Percentiles rank a stretch among this genome's conserved stretches.
These are phyloP conservation scores for Chaetomidium leptoderma DNA, from an alignment of 495 filamentous ascomycete species.

Conservation along the genomic window DNA sequence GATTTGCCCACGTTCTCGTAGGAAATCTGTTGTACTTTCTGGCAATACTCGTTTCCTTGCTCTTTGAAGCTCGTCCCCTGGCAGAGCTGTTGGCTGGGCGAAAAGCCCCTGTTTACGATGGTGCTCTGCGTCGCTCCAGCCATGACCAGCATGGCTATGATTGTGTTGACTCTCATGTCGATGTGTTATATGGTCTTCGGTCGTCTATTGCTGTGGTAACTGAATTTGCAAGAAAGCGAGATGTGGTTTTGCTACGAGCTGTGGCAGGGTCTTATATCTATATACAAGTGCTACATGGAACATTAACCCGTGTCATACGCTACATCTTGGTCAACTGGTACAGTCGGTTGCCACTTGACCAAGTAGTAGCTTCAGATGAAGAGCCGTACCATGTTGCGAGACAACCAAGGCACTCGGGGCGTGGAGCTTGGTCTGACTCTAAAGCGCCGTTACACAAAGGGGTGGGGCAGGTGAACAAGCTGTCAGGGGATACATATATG, in stretches of 20 bases:
- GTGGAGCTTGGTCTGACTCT: no score
- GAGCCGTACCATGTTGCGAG: neutral
- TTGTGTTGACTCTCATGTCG: slow-evolving; percentile 4
- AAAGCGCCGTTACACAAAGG: no score
- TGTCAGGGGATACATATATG: neutral
- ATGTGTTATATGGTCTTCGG: neutral
- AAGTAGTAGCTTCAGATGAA: neutral
- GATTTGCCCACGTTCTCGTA: slow-evolving; percentile 54
- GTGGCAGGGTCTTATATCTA: neutral
- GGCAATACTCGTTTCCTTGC: slow-evolving; percentile 53
- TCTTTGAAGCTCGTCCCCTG: slow-evolving; percentile 18
- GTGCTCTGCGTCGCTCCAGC: neutral
- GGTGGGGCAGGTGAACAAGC: no score
- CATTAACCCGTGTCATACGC: no score
- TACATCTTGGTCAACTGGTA: neutral
- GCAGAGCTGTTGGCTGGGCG: slow-evolving; percentile 17
- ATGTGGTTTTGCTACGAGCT: neutral
- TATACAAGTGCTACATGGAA: neutral
- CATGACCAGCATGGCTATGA: slow-evolving; percentile 9
- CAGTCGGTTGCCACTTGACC: neutral
- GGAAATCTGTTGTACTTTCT: slow-evolving; percentile 51
- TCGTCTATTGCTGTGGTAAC: no score
- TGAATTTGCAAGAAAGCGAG: neutral
- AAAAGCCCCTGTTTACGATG: neutral
- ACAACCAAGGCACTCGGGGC: neutral